Evolutionary conservation across 2,329 filamentous ascomycete species (phyloP).

Genomic region (Akanthomyces uredinophilus): DNA sequence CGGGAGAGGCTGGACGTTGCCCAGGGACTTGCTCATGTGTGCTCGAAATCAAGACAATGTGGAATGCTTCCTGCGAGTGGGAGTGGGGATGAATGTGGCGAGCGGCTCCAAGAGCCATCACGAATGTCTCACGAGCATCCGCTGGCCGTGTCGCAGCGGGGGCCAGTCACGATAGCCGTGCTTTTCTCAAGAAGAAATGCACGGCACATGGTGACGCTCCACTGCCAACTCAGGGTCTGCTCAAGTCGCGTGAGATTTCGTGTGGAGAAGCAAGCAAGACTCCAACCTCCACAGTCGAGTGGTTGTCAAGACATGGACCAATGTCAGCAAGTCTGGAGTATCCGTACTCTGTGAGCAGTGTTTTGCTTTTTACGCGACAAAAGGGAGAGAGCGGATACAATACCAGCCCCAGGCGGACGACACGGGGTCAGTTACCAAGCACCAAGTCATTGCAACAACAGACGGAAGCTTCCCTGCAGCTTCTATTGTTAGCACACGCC

Average conservation of each 20-base stretch:
- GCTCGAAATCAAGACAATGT: background rate
- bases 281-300: background rate
- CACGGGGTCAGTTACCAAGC: background rate
- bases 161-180: background rate
- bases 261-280: background rate
- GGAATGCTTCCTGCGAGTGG: background rate
- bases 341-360: too few species aligned
- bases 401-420: background rate
- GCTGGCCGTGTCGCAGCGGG: background rate
- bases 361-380: background rate
- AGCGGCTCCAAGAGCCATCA: background rate
- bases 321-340: background rate
- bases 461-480: slow-evolving; percentile 9
- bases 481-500: slow-evolving; percentile 6
- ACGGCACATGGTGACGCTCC: background rate
- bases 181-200: background rate
- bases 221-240: slow-evolving; percentile 1
- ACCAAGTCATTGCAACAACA: background rate
- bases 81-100: background rate
- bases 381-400: slow-evolving; percentile 5
- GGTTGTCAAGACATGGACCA: slow-evolving; percentile 1
- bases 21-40: background rate
- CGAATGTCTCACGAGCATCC: background rate
- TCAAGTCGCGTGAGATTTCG: slow-evolving; percentile 4
- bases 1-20: background rate